Base-by-base conservation (phyloP, 345 rosid genomes). In the Eucalyptus fibrosa region DNA sequence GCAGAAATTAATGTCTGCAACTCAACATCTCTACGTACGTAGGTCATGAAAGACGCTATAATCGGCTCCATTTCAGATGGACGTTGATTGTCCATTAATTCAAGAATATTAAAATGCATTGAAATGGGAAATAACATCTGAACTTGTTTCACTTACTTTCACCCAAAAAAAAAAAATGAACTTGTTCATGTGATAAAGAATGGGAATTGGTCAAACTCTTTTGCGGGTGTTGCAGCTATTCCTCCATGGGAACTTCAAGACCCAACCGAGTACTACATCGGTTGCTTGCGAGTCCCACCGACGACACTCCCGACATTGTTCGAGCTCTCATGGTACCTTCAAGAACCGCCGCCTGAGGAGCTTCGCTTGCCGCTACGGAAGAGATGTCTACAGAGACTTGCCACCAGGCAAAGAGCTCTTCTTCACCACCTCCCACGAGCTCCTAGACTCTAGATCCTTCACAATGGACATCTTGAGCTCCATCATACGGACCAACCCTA, bases 301-400 rank as follows among this genome's bases (percentile, higher is more conserved):
- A 89, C 92, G 26, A 87, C 94, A 37, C 94, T 96, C 56, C 99
- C 99, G 3, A 94, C 89, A 90, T 90, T 97, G 86, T 92, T 95
- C 86, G 99, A 98, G 87, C 98, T 98, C 30, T 92, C 99, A 10
- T 95, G 98, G 94, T 96, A 95, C 89, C 82, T 98, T 26, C 99
- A 94, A 92, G 98, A 98, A 89, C 99, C 99, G 12, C 99, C 98
- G 4, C 98, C 99, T 0, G 98, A 96, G 90, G 95, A 95, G 88
- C 94, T 95, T 16, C 95, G 99, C 23, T 93, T 96, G 88, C 99
- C 99, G 28, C 93, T 98, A 8, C 91, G 99, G 82, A 92, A 92
- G 90, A 93, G 99, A 98, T 55, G 96, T 98, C 24, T 97, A 94
- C 88, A 92, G 94, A 88, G 99, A 98, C 89, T 89, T 98, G 59